Percentiles rank a stretch among this genome's conserved stretches.
phyloP scores from a whole-genome alignment of 176 grass and related monocot species.

The Eremochloa ophiuroides region DNA sequence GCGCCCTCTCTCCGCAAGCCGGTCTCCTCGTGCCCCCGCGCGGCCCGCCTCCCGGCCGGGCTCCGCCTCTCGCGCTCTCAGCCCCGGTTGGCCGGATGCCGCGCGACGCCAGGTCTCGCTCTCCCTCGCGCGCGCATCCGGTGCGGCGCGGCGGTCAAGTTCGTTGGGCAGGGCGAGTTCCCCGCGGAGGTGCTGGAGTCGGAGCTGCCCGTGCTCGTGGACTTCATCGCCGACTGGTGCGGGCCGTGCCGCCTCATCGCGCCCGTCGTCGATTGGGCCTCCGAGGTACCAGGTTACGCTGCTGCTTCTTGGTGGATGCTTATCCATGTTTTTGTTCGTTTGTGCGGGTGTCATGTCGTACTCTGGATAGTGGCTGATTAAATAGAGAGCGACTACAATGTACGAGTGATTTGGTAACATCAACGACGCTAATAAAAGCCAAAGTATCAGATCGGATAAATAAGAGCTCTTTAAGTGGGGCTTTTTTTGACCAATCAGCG shows the following conservation, averaged over 20 bases:
- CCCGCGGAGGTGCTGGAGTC: constrained; percentile 69
- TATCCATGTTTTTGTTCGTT: background rate
- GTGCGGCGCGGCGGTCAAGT: constrained; percentile 52
- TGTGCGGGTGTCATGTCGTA: background rate
- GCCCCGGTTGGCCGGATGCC: no score
- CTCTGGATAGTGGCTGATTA: background rate
- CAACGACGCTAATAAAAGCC: background rate
- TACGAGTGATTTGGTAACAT: background rate
- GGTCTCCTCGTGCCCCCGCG: no score
- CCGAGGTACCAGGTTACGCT: constrained; percentile 30
- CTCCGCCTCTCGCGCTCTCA: no score
- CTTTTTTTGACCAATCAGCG: no score
- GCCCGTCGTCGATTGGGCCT: constrained; percentile 82
- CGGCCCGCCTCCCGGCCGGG: no score
- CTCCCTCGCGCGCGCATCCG: constrained; percentile 33
- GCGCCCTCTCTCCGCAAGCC: no score
- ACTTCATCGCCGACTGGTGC: constrained; percentile 97
- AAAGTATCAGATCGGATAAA: background rate
- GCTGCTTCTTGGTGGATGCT: background rate
- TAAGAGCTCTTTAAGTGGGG: no score
- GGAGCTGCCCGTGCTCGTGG: constrained; percentile 83
- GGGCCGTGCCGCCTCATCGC: constrained; percentile 92
- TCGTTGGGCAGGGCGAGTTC: constrained; percentile 67
- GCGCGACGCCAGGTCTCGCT: background rate
- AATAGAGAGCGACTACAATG: background rate